Evolutionary conservation across 495 filamentous ascomycete genomes (phyloP).

Genomic region (Penicillium herquei): DNA sequence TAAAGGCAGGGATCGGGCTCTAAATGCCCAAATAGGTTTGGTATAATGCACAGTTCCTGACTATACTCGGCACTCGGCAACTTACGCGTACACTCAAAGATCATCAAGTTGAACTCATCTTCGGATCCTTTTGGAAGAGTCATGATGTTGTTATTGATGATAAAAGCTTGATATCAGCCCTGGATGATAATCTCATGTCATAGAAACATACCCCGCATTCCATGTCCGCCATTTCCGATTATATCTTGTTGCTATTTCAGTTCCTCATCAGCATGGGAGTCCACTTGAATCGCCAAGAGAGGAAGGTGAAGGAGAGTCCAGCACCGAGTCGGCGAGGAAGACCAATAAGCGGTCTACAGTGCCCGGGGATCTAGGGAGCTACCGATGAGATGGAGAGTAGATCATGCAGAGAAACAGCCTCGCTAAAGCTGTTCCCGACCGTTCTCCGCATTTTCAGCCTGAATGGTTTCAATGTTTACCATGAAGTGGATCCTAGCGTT

Average conservation of each 20-base stretch:
- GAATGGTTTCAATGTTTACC: neutral
- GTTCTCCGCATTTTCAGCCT: neutral
- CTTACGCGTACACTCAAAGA: too few species aligned
- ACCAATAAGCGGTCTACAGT: conserved; percentile 14
- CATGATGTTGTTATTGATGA: too few species aligned
- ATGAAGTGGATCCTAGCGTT: neutral
- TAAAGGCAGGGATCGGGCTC: conserved; percentile 4
- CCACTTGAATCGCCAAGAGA: conserved; percentile 1
- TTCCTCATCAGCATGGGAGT: neutral
- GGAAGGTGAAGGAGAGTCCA: conserved; percentile 22
- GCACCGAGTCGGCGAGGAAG: conserved; percentile 21
- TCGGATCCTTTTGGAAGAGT: too few species aligned
- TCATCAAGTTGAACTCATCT: too few species aligned
- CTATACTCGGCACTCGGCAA: neutral
- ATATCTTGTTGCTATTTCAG: conserved; percentile 5
- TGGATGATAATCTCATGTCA: neutral
- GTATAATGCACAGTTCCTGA: conserved; percentile 16
- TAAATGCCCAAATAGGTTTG: conserved; percentile 13
- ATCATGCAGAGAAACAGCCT: neutral
- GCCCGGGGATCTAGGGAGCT: neutral
- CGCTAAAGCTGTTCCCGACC: neutral
- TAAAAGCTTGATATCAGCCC: too few species aligned
- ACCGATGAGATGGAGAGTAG: neutral
- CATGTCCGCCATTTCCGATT: neutral
- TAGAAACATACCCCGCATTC: conserved; percentile 11